These are phyloP conservation scores for Cystobasidium onofrii DNA, from an alignment of 768 basidiomycete species.

Conservation along the genomic window DNA sequence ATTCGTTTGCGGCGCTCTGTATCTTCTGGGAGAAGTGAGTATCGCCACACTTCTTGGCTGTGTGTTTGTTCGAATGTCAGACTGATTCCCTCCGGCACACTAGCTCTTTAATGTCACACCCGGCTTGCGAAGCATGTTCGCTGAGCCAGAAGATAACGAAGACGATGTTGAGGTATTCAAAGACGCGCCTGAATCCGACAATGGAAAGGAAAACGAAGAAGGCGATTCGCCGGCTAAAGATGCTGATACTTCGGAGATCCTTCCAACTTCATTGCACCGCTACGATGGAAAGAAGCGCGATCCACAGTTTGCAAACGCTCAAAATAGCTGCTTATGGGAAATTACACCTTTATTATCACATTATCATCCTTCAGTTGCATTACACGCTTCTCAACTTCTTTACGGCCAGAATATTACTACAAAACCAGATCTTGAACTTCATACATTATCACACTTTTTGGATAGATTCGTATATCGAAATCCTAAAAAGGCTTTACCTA, in stretches of 20 bases:
- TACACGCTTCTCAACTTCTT: slow-evolving; percentile 77
- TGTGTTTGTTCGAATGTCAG: too few species aligned
- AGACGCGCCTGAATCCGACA: slow-evolving; percentile 22
- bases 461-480: slow-evolving; percentile 97
- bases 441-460: slow-evolving; percentile 88
- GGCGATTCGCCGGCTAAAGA: slow-evolving; percentile 8
- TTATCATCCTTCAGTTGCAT: slow-evolving; percentile 80
- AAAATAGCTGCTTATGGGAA: slow-evolving; percentile 76
- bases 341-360: slow-evolving; percentile 74
- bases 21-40: slow-evolving; percentile 74
- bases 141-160: slow-evolving; percentile 42
- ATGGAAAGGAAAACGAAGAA: slow-evolving; percentile 10
- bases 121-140: slow-evolving; percentile 51
- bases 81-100: neutral
- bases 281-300: slow-evolving; percentile 90
- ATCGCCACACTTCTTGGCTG: too few species aligned
- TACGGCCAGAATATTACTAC: slow-evolving; percentile 64
- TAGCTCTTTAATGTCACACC: slow-evolving; percentile 55
- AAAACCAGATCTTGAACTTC: slow-evolving; percentile 77
- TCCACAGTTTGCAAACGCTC: slow-evolving; percentile 74
- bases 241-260: neutral
- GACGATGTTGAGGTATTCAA: slow-evolving; percentile 28
- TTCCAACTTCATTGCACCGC: slow-evolving; percentile 27
- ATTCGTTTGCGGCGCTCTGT: slow-evolving; percentile 80
- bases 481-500: slow-evolving; percentile 55